Evolutionary conservation across 2,329 filamentous ascomycete genomes (phyloP).

Genomic region (Clonostachys byssicola): DNA sequence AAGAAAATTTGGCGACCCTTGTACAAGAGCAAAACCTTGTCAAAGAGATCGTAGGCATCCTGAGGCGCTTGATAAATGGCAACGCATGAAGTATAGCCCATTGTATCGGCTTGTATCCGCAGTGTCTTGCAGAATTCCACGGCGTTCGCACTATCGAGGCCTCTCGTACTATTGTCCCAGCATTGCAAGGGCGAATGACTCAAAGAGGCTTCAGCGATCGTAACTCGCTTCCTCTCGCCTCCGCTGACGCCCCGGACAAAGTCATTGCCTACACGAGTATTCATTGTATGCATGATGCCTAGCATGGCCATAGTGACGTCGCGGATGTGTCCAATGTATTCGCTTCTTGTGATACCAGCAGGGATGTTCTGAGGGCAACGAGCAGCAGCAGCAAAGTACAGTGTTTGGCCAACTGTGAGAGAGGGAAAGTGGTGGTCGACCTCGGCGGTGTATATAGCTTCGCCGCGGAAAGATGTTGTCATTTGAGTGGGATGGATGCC

Average conservation of each 20-base stretch:
- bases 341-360: slow-evolving; percentile 31
- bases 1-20: slow-evolving; percentile 63
- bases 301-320: slow-evolving; percentile 51
- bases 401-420: slow-evolving; percentile 55
- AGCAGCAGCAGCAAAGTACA: slow-evolving; percentile 56
- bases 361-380: slow-evolving; percentile 41
- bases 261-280: slow-evolving; percentile 49
- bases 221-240: slow-evolving; percentile 37
- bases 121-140: slow-evolving; percentile 50
- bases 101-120: slow-evolving; percentile 40
- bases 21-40: slow-evolving; percentile 65
- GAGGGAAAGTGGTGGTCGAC: slow-evolving; percentile 59
- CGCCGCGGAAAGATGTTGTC: slow-evolving; percentile 48
- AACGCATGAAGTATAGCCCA: slow-evolving; percentile 39
- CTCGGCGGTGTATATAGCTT: slow-evolving; percentile 63
- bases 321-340: slow-evolving; percentile 42
- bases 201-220: slow-evolving; percentile 18
- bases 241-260: slow-evolving; percentile 48
- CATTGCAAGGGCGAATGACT: slow-evolving; percentile 15
- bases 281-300: slow-evolving; percentile 48
- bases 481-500: slow-evolving; percentile 53
- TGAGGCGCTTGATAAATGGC: slow-evolving; percentile 54
- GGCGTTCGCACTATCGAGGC: slow-evolving; percentile 46
- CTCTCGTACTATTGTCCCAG: slow-evolving; percentile 43
- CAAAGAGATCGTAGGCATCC: slow-evolving; percentile 50